These are phyloP conservation scores for Aechmea fasciata DNA, from an alignment of 176 grass and related monocot species.

Conservation along the genomic window DNA sequence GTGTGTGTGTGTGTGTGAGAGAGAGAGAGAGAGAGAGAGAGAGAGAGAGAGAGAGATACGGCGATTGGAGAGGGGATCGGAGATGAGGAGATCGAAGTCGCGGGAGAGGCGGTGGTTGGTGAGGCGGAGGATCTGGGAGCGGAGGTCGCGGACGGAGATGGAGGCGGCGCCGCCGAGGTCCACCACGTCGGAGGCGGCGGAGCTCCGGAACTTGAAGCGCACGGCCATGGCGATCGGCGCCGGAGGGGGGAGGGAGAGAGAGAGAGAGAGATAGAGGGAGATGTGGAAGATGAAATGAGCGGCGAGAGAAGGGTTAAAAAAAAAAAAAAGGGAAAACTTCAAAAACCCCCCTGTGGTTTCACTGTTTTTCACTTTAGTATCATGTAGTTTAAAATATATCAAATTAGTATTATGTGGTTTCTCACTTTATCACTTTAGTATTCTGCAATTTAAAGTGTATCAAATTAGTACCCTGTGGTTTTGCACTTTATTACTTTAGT, in stretches of 20 bases:
- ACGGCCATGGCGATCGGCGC: constrained; percentile 5
- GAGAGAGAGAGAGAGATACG: neutral
- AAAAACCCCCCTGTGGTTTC: no score
- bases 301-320: neutral
- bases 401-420: no score
- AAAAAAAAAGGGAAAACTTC: neutral
- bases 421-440: no score
- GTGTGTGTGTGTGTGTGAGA: no score
- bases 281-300: neutral
- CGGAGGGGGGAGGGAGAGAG: neutral
- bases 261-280: constrained; percentile 13
- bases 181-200: constrained; percentile 1
- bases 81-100: constrained; percentile 21
- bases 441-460: no score
- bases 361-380: no score
- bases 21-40: no score
- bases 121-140: constrained; percentile 10
- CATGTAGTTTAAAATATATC: no score
- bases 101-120: constrained; percentile 1
- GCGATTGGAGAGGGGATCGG: constrained; percentile 1
- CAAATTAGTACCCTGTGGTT: no score
- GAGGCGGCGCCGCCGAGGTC: constrained; percentile 8
- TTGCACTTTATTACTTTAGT: no score
- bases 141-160: constrained; percentile 21
- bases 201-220: constrained; percentile 24